phyloP scores from a whole-genome alignment of 2,329 filamentous ascomycete species.

The Catunica adiposa region DNA sequence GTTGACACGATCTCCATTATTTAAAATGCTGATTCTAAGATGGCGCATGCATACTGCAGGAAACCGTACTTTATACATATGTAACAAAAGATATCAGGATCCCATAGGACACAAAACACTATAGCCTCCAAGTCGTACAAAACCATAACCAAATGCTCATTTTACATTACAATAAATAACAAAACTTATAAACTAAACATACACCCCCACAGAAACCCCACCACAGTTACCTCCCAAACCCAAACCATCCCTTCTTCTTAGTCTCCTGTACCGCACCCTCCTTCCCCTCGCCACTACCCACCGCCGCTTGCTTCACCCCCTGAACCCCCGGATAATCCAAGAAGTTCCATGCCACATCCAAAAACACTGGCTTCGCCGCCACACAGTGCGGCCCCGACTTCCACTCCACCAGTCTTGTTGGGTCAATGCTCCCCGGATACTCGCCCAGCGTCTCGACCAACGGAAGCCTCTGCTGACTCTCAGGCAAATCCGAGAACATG shows the following conservation, averaged over 20 bases:
- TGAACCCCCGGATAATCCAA: slow-evolving; percentile 64
- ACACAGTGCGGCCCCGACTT: slow-evolving; percentile 65
- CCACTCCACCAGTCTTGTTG: slow-evolving; percentile 69
- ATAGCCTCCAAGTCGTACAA: no score
- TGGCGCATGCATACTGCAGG: no score
- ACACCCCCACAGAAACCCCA: background rate
- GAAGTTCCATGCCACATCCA: slow-evolving; percentile 96
- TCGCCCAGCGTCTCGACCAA: slow-evolving; percentile 59
- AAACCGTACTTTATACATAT: no score
- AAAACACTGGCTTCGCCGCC: slow-evolving; percentile 86
- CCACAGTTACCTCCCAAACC: slow-evolving; percentile 47
- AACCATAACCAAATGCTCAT: background rate
- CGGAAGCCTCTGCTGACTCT: slow-evolving; percentile 26
- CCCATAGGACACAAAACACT: no score
- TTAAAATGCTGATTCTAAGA: no score
- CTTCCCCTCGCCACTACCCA: slow-evolving; percentile 19
- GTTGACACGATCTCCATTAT: no score
- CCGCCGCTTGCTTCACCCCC: slow-evolving; percentile 20
- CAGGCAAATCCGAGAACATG: slow-evolving; percentile 9
- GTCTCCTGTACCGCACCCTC: slow-evolving; percentile 25
- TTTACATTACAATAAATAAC: background rate
- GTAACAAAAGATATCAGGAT: no score
- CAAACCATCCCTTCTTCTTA: slow-evolving; percentile 62
- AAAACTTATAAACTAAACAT: background rate
- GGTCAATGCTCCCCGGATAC: slow-evolving; percentile 57